Base-by-base conservation (phyloP, 1,284 basidiomycete species). In the Trichosporon ovoides region DNA sequence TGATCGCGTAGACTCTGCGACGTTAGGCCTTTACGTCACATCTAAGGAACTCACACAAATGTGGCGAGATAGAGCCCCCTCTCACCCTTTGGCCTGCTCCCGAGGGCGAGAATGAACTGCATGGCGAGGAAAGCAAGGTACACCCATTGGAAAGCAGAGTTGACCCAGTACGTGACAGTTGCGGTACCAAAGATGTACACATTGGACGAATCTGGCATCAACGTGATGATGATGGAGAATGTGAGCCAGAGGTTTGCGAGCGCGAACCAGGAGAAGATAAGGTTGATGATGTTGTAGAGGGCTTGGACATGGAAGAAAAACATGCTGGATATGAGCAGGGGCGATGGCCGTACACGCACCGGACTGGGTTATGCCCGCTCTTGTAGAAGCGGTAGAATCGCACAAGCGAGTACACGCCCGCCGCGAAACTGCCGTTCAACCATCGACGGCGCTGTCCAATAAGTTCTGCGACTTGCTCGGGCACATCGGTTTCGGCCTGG, bases 381-480 rank as follows among this genome's bases (percentile, higher is more conserved):
- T 83, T 84, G 78, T 97, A 98, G 55, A 97, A 82, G 64, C 85
- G 83, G 81, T 91, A 92, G 78, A 97, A 98, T 78, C 96, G 91
- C 66, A 93, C 88, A n/a, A 96, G 77, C 12, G 91, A 86, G 76
- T 97, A 98, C 85, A 97, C 88, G 3, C 91, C 93, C 10, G 94
- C 95, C 35, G 94, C 94, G 70, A 98, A 97, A 12, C 91, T 95
- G 61, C 95, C 95, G 71, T 98, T 98, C 68, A 98, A 76, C 95
- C 93, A 97, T 56, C 94, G 83, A 43, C 93, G 82, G 4, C 93
- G 85, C 71, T 98, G 95, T 62, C 91, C 89, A 75, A 98, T 98
- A 55, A 98, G 79, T 72, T 95, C 93, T 7, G 87, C 84, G 4
- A 91, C 93, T 24, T 83, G 81, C 77, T 97, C 94, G 11, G 73